Conservation (phyloP, 352 stramenopile species). For the Phytophthora pinifolia region DNA sequence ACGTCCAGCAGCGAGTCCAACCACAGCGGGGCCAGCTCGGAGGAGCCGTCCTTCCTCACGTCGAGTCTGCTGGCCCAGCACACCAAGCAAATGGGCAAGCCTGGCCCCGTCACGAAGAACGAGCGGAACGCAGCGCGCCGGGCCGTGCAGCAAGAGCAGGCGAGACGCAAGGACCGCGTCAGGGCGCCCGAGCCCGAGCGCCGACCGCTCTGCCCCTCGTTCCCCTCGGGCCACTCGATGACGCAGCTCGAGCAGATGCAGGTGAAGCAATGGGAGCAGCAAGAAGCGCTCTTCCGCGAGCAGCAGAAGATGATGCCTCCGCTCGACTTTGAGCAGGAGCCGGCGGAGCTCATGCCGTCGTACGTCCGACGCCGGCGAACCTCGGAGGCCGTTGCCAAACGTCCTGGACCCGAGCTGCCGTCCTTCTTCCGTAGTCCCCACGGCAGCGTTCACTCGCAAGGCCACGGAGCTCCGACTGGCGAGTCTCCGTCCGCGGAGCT, state of each 20-base stretch:
- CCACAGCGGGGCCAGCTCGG: conserved; percentile 18
- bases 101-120: conserved; percentile 38
- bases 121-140: conserved; percentile 13
- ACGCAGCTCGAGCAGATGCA: conserved; percentile 34
- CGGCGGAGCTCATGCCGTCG: conserved; percentile 11
- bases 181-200: neutral
- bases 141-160: conserved; percentile 14
- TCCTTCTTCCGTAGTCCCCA: conserved; percentile 28
- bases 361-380: conserved; percentile 11
- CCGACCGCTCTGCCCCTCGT: neutral
- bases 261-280: conserved; percentile 26
- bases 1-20: conserved; percentile 31
- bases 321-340: conserved; percentile 19
- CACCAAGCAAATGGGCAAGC: conserved; percentile 48
- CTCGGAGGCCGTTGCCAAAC: conserved; percentile 16
- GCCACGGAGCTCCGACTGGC: conserved; percentile 2
- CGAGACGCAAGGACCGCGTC: conserved; percentile 6
- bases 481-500: conserved; percentile 9
- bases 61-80: conserved; percentile 52
- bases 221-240: conserved; percentile 25
- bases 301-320: conserved; percentile 3
- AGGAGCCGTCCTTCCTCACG: conserved; percentile 35
- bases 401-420: conserved; percentile 12
- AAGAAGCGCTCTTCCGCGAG: conserved; percentile 29
- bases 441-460: conserved; percentile 18